These are phyloP conservation scores for Colletotrichum tropicicola DNA, from an alignment of 2,329 filamentous ascomycete species.

Conservation along the genomic window DNA sequence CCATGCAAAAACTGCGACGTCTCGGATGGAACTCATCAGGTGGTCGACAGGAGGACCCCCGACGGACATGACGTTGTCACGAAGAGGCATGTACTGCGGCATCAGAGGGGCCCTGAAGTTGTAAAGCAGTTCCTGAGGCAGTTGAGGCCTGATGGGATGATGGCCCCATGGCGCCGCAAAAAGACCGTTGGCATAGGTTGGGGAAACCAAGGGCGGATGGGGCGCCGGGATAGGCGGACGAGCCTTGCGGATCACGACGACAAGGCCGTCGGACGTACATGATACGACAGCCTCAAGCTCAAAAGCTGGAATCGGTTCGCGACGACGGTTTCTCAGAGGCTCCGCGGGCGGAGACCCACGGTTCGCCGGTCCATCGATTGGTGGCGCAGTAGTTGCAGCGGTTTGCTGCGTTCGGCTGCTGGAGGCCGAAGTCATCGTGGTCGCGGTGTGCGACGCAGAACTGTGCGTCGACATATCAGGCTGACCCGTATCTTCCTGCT, in stretches of 20 bases:
- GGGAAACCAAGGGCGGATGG: slow-evolving; percentile 56
- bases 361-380: slow-evolving; percentile 2
- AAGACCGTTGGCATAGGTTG: slow-evolving; percentile 67
- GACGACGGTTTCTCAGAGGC: slow-evolving; percentile 34
- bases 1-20: slow-evolving; percentile 91
- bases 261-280: slow-evolving; percentile 87
- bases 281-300: slow-evolving; percentile 92
- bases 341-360: slow-evolving; percentile 5
- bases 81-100: slow-evolving; percentile 54
- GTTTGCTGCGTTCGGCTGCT: slow-evolving; percentile 15
- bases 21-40: slow-evolving; percentile 83
- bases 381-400: slow-evolving; percentile 12
- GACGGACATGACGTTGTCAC: slow-evolving; percentile 52
- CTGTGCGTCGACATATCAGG: slow-evolving; percentile 21
- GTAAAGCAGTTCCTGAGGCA: slow-evolving; percentile 52
- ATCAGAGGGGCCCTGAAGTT: slow-evolving; percentile 53
- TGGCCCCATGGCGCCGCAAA: slow-evolving; percentile 85
- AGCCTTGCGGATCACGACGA: slow-evolving; percentile 81
- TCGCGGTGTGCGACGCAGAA: slow-evolving; percentile 32
- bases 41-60: slow-evolving; percentile 66
- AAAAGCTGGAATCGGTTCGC: slow-evolving; percentile 54
- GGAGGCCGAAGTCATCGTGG: slow-evolving; percentile 10
- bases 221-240: slow-evolving; percentile 73
- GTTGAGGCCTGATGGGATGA: slow-evolving; percentile 65
- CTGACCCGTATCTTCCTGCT: slow-evolving; percentile 41